Percentiles rank a stretch among this genome's conserved stretches.
These are phyloP conservation scores for Cucumis hystrix DNA, from an alignment of 306 rosid genomes.

Conservation along the genomic window DNA sequence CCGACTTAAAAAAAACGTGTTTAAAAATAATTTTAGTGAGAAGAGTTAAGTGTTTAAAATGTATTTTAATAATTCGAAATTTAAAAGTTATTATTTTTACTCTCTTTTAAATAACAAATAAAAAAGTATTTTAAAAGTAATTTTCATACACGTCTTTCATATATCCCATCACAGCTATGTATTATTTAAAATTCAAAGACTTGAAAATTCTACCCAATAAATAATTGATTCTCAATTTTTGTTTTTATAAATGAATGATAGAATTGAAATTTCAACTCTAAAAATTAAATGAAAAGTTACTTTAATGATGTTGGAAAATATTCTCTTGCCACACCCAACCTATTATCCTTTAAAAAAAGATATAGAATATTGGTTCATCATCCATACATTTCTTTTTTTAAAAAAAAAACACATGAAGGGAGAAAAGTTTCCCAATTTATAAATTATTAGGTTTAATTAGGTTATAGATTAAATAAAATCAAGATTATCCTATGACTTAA, in stretches of 20 bases:
- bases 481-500: neutral
- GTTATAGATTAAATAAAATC: neutral
- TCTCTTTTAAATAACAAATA: neutral
- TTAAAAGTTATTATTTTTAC: neutral
- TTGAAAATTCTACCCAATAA: neutral
- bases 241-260: neutral
- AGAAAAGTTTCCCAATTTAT: neutral
- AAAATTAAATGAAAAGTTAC: neutral
- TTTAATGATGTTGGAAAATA: neutral
- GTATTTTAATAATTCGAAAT: too few species aligned
- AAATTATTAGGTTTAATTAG: neutral
- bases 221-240: neutral
- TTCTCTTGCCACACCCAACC: too few species aligned
- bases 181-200: neutral
- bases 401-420: too few species aligned
- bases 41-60: too few species aligned
- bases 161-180: neutral
- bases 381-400: too few species aligned
- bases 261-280: neutral
- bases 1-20: too few species aligned
- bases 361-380: neutral
- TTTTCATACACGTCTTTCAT: neutral
- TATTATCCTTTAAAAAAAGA: neutral
- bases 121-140: neutral
- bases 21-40: too few species aligned